Conservation (phyloP, 805 yeast genomes). For the Yamadazyma sp. region DNA sequence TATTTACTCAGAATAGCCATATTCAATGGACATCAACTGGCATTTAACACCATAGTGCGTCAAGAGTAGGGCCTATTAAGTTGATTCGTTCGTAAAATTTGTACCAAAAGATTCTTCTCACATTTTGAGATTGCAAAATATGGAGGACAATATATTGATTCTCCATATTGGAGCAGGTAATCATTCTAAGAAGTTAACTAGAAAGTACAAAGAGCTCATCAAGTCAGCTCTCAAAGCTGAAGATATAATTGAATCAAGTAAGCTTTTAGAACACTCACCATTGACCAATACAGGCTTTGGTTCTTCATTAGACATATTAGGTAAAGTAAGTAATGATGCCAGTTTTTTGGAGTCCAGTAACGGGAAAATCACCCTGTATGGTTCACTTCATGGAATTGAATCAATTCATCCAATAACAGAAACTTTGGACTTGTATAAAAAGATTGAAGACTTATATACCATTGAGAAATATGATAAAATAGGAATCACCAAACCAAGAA, state of each 20-base stretch:
- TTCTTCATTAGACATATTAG: conserved; percentile 38
- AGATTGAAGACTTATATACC: conserved; percentile 20
- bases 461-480: conserved; percentile 10
- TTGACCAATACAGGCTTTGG: conserved; percentile 53
- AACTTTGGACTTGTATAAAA: conserved; percentile 20
- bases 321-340: conserved; percentile 46
- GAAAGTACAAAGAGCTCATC: conserved; percentile 26
- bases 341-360: conserved; percentile 23
- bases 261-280: conserved; percentile 32
- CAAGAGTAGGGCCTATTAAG: too few species aligned
- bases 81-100: too few species aligned
- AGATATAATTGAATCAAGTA: conserved; percentile 14
- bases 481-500: conserved; percentile 36
- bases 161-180: conserved; percentile 55
- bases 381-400: conserved; percentile 17
- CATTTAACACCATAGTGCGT: too few species aligned
- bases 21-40: too few species aligned
- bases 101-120: too few species aligned
- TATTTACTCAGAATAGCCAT: too few species aligned
- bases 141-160: conserved; percentile 15
- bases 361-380: conserved; percentile 10
- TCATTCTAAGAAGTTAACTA: conserved; percentile 24
- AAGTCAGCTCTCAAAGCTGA: conserved; percentile 18
- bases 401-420: conserved; percentile 27
- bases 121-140: not conserved